Evolutionary conservation across 768 basidiomycete genomes (phyloP), one percentile per base, ranked within the genome.

Genomic region (Xanthoconium purpureum): DNA sequence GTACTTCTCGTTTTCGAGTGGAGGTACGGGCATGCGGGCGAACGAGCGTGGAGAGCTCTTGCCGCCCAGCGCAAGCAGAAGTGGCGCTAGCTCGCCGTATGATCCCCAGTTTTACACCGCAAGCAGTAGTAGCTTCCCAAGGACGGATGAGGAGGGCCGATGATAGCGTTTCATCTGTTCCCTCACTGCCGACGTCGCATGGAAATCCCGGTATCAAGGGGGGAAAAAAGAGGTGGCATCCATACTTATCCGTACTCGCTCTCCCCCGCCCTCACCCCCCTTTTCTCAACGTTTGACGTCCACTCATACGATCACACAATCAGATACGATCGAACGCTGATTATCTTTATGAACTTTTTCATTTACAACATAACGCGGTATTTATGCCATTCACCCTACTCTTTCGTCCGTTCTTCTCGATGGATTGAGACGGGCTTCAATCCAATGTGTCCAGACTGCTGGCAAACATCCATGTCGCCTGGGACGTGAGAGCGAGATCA

Each of bases 21-120:
- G 63, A 4, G 57, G 52, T 11, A 58, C 54, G 37, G 50, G 59
- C 3, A 39, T 60, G 55, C 49, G 49, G 28, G 71, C 67, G 47
- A 72, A 58, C 43, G 70, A 71, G 47, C 67, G 63, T 3, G 70
- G 70, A 3, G 70, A 71, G 48, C 58, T 71, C 18, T 28, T 62
- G n/a, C 37, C 57, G 5, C 17, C 17, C 5, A 18, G 47, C 29
- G 52, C 51, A 5, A 53, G 13, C 40, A 48, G 35, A 32, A 51
- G 55, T 37, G 15, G 59, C 18, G 48, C 54, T 9, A 38, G 58
- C 38, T 57, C 55, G 38, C 54, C 59, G 18, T 55, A 47, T 12
- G 57, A 63, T 18, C 56, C 48, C 10, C 58, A 57, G 15, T 59
- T 63, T 28, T 63, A 56, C 33, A 63, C 58, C 15, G 55, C 68